These are phyloP conservation scores for Kodamaea derodonti DNA, from an alignment of 1,139 yeast species.

Conservation along the genomic window DNA sequence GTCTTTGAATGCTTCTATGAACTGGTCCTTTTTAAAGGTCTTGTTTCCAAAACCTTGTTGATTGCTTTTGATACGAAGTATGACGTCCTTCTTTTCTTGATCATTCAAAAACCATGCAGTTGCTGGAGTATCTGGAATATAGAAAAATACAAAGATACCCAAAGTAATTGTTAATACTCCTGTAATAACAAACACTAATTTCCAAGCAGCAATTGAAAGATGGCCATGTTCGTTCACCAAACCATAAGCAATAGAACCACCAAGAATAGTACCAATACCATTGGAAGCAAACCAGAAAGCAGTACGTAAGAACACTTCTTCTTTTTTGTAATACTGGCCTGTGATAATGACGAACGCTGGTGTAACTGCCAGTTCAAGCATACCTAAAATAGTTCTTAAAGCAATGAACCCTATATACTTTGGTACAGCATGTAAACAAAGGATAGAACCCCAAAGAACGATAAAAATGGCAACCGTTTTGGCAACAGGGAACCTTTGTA, in stretches of 20 bases:
- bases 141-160: slow-evolving; percentile 39
- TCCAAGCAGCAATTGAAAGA: slow-evolving; percentile 43
- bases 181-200: slow-evolving; percentile 40
- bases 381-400: slow-evolving; percentile 48
- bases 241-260: slow-evolving; percentile 49
- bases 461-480: slow-evolving; percentile 33
- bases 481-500: slow-evolving; percentile 44
- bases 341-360: slow-evolving; percentile 54
- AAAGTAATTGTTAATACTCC: slow-evolving; percentile 46
- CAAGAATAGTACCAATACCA: slow-evolving; percentile 51
- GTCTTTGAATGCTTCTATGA: slow-evolving; percentile 50
- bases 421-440: slow-evolving; percentile 40
- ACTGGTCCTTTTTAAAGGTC: slow-evolving; percentile 51
- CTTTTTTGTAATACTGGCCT: slow-evolving; percentile 50
- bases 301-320: slow-evolving; percentile 47
- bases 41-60: slow-evolving; percentile 57
- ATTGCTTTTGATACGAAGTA: slow-evolving; percentile 34
- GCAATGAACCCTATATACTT: slow-evolving; percentile 37
- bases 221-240: slow-evolving; percentile 27
- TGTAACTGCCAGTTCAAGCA: slow-evolving; percentile 51
- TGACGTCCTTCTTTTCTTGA: slow-evolving; percentile 40
- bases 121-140: slow-evolving; percentile 52
- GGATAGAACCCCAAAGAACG: slow-evolving; percentile 44
- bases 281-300: slow-evolving; percentile 49
- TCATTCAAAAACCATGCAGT: slow-evolving; percentile 41